Conservation (phyloP, 140 eudicot species). For the Erigeron philadelphicus region DNA sequence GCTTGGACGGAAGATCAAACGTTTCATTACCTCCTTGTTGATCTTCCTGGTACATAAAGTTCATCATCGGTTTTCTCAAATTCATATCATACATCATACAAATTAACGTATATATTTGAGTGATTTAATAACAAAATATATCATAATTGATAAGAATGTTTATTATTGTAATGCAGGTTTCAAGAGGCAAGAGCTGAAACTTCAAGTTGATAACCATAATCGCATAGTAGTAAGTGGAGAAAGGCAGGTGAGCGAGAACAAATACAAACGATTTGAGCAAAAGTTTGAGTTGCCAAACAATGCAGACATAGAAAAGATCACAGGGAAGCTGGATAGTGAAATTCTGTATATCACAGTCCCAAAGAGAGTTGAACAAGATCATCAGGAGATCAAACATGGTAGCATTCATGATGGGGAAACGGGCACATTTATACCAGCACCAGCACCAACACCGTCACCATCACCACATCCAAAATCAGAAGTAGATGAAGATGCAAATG, state of each 20-base stretch:
- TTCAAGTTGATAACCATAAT: conserved; percentile 48
- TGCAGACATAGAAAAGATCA: conserved; percentile 38
- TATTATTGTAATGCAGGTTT: conserved; percentile 38
- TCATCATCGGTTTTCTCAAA: neutral
- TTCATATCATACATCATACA: neutral
- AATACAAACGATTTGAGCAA: conserved; percentile 44
- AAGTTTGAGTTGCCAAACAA: conserved; percentile 48
- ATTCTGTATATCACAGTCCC: conserved; percentile 53
- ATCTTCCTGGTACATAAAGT: conserved; percentile 56
- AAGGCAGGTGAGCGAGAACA: conserved; percentile 40
- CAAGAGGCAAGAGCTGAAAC: conserved; percentile 43
- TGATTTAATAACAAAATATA: neutral
- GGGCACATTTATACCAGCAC: conserved; percentile 10
- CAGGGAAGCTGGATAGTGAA: conserved; percentile 51
- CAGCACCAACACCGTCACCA: conserved; percentile 18
- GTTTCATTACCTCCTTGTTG: conserved; percentile 45
- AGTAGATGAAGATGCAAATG: conserved; percentile 1
- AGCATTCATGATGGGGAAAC: conserved; percentile 5
- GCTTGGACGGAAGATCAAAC: conserved; percentile 54
- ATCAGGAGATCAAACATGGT: conserved; percentile 18
- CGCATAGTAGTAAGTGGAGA: conserved; percentile 61
- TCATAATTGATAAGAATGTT: neutral
- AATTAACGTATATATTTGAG: neutral
- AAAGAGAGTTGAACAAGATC: conserved; percentile 28
- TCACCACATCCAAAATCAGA: conserved; percentile 1